Evolutionary conservation across 805 yeast genomes (phyloP), one percentile per base, ranked within the genome.

Genomic region (Yarrowia sp.): DNA sequence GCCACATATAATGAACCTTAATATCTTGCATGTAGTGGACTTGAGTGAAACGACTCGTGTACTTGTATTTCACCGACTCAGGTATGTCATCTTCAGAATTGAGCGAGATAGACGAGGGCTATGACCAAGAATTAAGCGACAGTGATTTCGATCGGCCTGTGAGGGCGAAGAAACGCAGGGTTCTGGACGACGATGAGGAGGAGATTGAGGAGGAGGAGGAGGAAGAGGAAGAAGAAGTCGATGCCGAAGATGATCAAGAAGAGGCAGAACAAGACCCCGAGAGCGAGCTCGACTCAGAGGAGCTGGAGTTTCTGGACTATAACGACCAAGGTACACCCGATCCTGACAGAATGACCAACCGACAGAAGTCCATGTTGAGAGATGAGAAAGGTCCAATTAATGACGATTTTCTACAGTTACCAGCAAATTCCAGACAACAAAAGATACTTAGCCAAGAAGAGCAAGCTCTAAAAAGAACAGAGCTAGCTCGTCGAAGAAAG

Each of bases 401-500:
- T 9, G 55, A 36, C 7, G 47, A 64, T 15, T 44, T 63, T 49
- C n/a, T 46, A 24, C 43, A 44, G 19, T 13, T 42, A 30, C 56
- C 68, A 17, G 39, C 50, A 13, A 67, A 34, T 14, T 30, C 66
- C 8, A 46, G 83, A 69, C 86, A 86, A 75, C 84, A 84, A 70
- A 61, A 61, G 66, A 82, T 83, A 42, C 83, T 90, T 66, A 87
- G 96, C 0, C 97, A 88, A 68, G 97, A 94, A 76, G 96, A 93
- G 78, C 83, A 87, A 46, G 91, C 90, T 56, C 77, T 91, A 69
- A 84, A 92, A 53, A 87, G 92, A 70, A 91, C 96, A 0, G 99
- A 94, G 76, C 87, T 86, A 73, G 94, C 97, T 0, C 84, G 98
- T 73, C 86, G 92, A 76, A 83, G 99, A 71, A 90, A 90, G 76